Base-by-base conservation (phyloP, 345 rosid species). In the Eucalyptus dawsonii region DNA sequence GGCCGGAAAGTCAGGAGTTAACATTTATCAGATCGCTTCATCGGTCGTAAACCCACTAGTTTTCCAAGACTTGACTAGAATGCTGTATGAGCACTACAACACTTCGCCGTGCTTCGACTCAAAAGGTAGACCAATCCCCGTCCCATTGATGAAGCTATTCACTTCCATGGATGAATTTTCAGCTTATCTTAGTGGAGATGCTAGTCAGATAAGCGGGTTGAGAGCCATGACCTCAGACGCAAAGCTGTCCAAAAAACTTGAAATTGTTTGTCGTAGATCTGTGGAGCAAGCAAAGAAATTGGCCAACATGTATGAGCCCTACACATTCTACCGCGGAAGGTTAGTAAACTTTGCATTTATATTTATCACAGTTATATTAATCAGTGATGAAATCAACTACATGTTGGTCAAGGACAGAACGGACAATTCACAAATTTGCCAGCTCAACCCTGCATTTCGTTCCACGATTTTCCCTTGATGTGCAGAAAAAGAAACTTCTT, bases 251-350 rank as follows among this genome's bases (percentile, higher is more conserved):
- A 94, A 91, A 88, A 96, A 94, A 81, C 92, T 94, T 13, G 95
- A 97, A 89, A 87, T 91, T 16, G 92, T 98, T 16, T 94, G 98
- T 92, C 93, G 92, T 88, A 97, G 95, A 89, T 94, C 97, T 11
- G 93, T 97, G 62, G 99, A 97, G 86, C 99, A 96, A 90, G 98
- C 96, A 0, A 95, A 96, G 95, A 91, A 96, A 86, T 88, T 96
- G 92, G 99, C 99, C 11, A 92, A 92, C 89, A 94, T 96, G 51
- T 97, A 97, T 40, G 95, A 95, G 92, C 99, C 99, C 29, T 98
- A 96, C 92, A 92, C 99, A 86, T 97, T 97, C 88, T 96, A 98
- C 89, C 93, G 95, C 51, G 99, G 99, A 93, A 95, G 99, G 98
- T 97, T 86, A 92, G 89, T 29, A 40, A 53, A 53, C 10, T 53